Base-by-base conservation (phyloP, 2,329 filamentous ascomycete genomes). In the Sphaerulina populicola region DNA sequence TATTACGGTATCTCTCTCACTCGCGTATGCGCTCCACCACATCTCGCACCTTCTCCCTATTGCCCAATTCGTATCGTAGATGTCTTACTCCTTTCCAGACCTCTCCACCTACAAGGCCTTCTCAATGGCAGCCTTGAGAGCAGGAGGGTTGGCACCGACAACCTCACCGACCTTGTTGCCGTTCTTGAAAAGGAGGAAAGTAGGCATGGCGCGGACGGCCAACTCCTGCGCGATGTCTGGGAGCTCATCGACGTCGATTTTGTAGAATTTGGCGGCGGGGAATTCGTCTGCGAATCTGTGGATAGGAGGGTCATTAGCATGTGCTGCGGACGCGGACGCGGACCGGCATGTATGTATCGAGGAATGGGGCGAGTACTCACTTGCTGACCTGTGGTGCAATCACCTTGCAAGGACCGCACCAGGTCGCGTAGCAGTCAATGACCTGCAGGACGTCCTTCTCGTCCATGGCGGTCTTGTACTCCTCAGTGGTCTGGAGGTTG, bases 351-450 rank as follows among this genome's bases (percentile, higher is more conserved):
- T 18, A 18, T 18, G 18, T 18, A 18, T 18, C 18, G 18, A 18
- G 18, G 4, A 18, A 18, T 18, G 18, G 4, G 2, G 11, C 33
- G 30, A 18, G 38, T 40, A 35, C 27, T 47, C 44, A 59, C 60
- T 55, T 52, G 84, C 78, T 83, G 52, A 95, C 74, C 56, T 82
- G 71, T 53, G 90, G 91, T 14, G 88, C 81, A 64, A 96, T 93
- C 63, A 83, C 78, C 77, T 90, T 95, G 85, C 91, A 97, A 54
- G 91, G 91, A 54, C 88, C 89, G 76, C 91, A 97, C 90, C 90
- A 96, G 57, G 76, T 81, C 51, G 90, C 90, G 71, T 85, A 89
- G 74, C 82, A 89, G 75, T 97, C 91, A 64, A 97, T 74, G 55
- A 96, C 74, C 61, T 94, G 79, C 58, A 86, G 70, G 47, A 76